Percentiles rank a stretch among this genome's conserved stretches.
phyloP scores from a whole-genome alignment of 495 filamentous ascomycete genomes.

The Astrocystis sublimbata region DNA sequence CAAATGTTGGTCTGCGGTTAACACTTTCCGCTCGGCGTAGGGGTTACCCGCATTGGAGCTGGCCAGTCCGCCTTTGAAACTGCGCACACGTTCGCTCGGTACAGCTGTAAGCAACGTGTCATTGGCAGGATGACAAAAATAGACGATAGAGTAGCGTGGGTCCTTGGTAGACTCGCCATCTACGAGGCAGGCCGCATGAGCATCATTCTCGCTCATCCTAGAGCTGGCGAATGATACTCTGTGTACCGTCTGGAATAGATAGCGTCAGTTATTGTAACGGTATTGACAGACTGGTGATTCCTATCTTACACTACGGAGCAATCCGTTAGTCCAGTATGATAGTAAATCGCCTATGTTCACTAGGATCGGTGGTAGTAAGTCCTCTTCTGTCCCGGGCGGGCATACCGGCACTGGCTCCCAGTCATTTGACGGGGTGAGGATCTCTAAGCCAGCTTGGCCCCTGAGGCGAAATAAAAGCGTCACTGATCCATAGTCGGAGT shows the following conservation, averaged over 20 bases:
- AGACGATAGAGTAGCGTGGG: slow-evolving; percentile 80
- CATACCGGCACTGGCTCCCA: slow-evolving; percentile 67
- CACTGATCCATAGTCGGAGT: slow-evolving; percentile 88
- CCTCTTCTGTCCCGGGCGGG: slow-evolving; percentile 52
- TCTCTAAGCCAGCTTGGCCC: slow-evolving; percentile 84
- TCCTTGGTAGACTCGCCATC: slow-evolving; percentile 55
- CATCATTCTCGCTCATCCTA: slow-evolving; percentile 14
- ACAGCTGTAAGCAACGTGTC: slow-evolving; percentile 68
- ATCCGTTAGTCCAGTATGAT: slow-evolving; percentile 85
- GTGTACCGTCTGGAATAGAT: too few relatives aligned
- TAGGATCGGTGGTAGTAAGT: slow-evolving; percentile 71
- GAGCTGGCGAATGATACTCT: slow-evolving; percentile 73
- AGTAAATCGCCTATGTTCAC: slow-evolving; percentile 93
- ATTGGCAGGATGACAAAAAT: slow-evolving; percentile 86
- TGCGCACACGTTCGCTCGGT: slow-evolving; percentile 61
- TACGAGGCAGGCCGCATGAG: slow-evolving; percentile 30
- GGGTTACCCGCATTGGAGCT: slow-evolving; percentile 43
- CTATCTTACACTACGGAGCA: slow-evolving; percentile 76
- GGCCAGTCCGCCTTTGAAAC: slow-evolving; percentile 25
- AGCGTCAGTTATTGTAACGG: too few relatives aligned
- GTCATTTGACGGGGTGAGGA: slow-evolving; percentile 56
- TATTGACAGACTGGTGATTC: too few relatives aligned
- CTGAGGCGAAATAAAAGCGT: slow-evolving; percentile 85
- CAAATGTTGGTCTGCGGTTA: slow-evolving; percentile 87
- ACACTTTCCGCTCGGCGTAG: slow-evolving; percentile 52